Base-by-base conservation (phyloP, 2,329 filamentous ascomycete species). In the Penicillium sp. region DNA sequence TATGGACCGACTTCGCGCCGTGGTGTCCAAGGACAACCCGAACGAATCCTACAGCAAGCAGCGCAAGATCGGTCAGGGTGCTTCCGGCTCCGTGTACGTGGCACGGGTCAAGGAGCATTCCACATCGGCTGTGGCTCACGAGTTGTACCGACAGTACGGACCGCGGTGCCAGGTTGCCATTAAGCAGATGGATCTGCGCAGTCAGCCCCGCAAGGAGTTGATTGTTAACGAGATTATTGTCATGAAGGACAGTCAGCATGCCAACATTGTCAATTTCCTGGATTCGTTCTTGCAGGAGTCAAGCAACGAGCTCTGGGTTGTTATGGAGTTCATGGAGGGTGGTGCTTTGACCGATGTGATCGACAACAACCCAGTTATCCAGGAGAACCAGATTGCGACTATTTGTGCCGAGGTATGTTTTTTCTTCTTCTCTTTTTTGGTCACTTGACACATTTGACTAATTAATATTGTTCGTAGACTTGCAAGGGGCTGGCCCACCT, bases 261-360 rank as follows among this genome's bases (percentile, higher is more conserved):
- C 90, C 60, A 99, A 99, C 77, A 99, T 99, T 80, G 95, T 99
- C 77, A 99, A 99, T 78, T 99, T 96, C 79, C 81, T 99, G 33
- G 95, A 99, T 68, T 93, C 93, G 3, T 99, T 98, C 82, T 80
- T 99, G 71, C 91, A 95, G 70, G 96, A 97, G 75, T 93, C 95
- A 75, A 92, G 91, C 69, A 86, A 90, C 54, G 95, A 99, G 75
- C 84, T 99, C n/a, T 99, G 95, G 95, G 92, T 99, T 11, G 93
- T 99, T 52, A 96, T 99, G 95, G 95, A 99, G 79, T 99, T 93
- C 71, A 99, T 99, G 95, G 95, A 99, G 78, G 95, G 95, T 68
- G 95, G 95, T 78, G 91, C 95, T 61, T 80, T 99, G 75, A 99
- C 95, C 1, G 95, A 99, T 81, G 92, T 99, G 59, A 99, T 99